Percentiles rank a stretch among this genome's conserved stretches.
These are phyloP conservation scores for Inga laurina DNA, from an alignment of 306 rosid genomes.

Conservation along the genomic window DNA sequence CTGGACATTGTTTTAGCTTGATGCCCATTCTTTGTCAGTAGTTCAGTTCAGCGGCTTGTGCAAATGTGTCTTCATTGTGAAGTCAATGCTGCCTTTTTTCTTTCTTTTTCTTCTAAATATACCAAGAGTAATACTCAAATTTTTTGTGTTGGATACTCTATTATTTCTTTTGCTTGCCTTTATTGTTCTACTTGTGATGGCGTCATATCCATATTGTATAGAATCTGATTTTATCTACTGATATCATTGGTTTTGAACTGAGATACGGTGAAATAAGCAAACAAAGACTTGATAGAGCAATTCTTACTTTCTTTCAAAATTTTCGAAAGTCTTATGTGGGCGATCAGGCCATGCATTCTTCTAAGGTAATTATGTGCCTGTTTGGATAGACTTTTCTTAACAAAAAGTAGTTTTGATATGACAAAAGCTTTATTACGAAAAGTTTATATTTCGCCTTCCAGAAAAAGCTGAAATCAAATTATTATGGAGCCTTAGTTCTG, in stretches of 20 bases:
- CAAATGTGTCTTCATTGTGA: not conserved
- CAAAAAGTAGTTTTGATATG: not conserved
- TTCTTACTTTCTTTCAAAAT: conserved; percentile 94
- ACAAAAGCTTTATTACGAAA: not conserved
- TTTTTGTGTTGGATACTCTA: not conserved
- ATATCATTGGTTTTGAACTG: conserved; percentile 54
- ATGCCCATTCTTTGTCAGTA: not conserved
- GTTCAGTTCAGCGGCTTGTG: conserved; percentile 8
- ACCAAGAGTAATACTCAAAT: conserved; percentile 6
- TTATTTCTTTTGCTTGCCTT: conserved; percentile 3
- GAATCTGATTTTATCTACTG: conserved; percentile 31
- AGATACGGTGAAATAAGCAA: conserved; percentile 89
- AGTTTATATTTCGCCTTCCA: not conserved
- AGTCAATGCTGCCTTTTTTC: not conserved
- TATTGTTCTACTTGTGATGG: conserved; percentile 1
- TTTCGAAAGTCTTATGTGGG: conserved; percentile 95
- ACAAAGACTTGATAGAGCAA: conserved; percentile 97
- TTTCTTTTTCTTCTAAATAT: conserved; percentile 16
- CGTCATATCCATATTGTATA: not conserved
- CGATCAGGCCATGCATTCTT: conserved; percentile 99
- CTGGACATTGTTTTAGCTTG: not conserved
- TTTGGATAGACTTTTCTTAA: not conserved
- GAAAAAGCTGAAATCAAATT: not conserved
- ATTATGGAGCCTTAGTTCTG: not conserved
- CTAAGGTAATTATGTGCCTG: conserved; percentile 65